phyloP scores from a whole-genome alignment of 116 monocot genomes.

The Zostera marina region DNA sequence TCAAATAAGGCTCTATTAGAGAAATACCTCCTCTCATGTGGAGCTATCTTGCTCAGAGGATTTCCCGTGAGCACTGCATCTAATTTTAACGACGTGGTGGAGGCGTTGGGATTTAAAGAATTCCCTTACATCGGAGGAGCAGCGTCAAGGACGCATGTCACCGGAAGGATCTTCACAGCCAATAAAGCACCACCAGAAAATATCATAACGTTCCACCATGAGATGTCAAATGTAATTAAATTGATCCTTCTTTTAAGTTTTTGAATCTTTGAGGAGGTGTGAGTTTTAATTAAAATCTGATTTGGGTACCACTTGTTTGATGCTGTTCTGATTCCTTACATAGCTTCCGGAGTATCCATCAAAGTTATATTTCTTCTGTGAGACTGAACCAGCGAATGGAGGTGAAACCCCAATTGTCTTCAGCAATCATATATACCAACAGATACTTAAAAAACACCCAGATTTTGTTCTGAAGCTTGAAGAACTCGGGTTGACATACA shows the following conservation, averaged over 20 bases:
- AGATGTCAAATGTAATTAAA: constrained; percentile 59
- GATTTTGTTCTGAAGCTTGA: constrained; percentile 69
- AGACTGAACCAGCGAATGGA: constrained; percentile 51
- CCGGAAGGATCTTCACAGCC: constrained; percentile 78
- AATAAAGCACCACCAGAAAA: constrained; percentile 88
- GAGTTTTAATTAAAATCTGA: too few species aligned
- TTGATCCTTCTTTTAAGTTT: background rate
- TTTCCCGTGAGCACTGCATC: constrained; percentile 43
- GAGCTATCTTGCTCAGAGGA: constrained; percentile 57
- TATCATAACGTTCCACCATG: constrained; percentile 84
- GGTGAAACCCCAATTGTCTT: constrained; percentile 81
- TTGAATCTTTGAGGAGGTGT: too few species aligned
- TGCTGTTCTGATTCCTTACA: too few species aligned
- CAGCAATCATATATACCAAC: constrained; percentile 59
- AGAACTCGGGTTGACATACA: constrained; percentile 56
- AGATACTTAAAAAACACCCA: constrained; percentile 50
- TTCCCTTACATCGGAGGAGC: constrained; percentile 78
- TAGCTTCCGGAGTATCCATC: constrained; percentile 69
- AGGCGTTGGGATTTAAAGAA: constrained; percentile 68
- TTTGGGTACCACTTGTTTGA: too few species aligned
- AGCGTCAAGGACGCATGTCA: constrained; percentile 60
- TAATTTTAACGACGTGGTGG: constrained; percentile 57
- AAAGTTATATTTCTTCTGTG: constrained; percentile 81
- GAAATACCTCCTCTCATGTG: constrained; percentile 24
- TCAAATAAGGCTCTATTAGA: constrained; percentile 20